phyloP scores from a whole-genome alignment of 176 grass and related monocot genomes.

The Oryza glaberrima region DNA sequence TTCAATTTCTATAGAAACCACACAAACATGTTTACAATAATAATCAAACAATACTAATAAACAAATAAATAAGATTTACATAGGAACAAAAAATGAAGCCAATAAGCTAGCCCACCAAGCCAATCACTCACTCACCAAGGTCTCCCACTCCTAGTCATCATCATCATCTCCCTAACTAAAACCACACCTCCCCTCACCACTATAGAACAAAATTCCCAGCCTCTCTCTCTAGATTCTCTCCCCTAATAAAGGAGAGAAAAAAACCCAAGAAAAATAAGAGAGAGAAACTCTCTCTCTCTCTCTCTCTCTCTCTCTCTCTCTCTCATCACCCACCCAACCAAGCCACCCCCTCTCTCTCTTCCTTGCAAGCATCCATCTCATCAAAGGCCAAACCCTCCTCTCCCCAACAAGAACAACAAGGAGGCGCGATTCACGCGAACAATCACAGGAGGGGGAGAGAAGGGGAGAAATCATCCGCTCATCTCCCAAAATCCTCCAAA shows the following conservation, averaged over 20 bases:
- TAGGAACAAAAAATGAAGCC: constrained; percentile 30
- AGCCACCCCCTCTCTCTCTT: neutral
- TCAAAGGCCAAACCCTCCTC: constrained; percentile 35
- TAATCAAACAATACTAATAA: neutral
- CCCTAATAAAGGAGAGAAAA: constrained; percentile 6
- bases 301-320: neutral
- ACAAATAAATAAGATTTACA: neutral
- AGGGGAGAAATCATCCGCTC: constrained; percentile 15
- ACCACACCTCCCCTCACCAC: constrained; percentile 24
- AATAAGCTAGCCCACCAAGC: constrained; percentile 48
- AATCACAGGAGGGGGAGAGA: constrained; percentile 35
- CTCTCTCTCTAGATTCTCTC: constrained; percentile 46
- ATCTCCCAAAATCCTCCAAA: constrained; percentile 31
- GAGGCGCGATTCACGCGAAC: constrained; percentile 41
- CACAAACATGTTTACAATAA: neutral
- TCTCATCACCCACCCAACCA: constrained; percentile 25
- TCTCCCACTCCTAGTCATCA: constrained; percentile 32
- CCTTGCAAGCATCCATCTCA: neutral
- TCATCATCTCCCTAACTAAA: constrained; percentile 28
- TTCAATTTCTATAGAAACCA: neutral
- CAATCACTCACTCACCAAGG: constrained; percentile 30
- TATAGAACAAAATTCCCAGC: constrained; percentile 49
- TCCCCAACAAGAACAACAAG: constrained; percentile 2
- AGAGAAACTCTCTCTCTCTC: neutral
- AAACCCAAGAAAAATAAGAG: constrained; percentile 4